Base-by-base conservation (phyloP, 768 basidiomycete species). In the Leccinellum rugosiceps region DNA sequence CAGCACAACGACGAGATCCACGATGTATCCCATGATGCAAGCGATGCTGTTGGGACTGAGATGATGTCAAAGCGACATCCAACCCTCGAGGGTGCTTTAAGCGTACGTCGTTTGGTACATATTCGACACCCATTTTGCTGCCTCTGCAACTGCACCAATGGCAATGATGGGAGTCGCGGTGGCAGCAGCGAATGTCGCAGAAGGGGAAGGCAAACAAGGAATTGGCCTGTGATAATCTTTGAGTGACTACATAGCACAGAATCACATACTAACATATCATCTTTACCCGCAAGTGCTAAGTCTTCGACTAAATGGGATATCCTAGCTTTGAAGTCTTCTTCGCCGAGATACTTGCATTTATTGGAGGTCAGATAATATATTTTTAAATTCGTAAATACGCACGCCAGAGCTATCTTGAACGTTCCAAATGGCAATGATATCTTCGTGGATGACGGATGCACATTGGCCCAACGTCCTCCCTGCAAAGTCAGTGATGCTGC, bases 361-460 rank as follows among this genome's bases (percentile, higher is more conserved):
- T 21, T n/a, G n/a, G 14, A 31, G 17, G 31, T 47, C 45, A 54
- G 32, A 35, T 26, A 26, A 28, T 17, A 2, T 13, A 23, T 34
- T 11, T 25, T 9, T 1, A 15, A 6, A n/a, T 26, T 14, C 4
- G 15, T 11, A 43, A n/a, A 19, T 8, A 56, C 58, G 31, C 44
- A 58, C 58, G 19, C 28, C 49, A 21, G 34, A 56, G 14, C 19
- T 11, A 38, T 58, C 58, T 10, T 46, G 19, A 6, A 56, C 38
- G 15, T 58, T 58, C 58, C 58, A 58, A 6, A 58, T 56, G n/a
- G 41, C 28, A 34, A 58, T 38, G 17, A 58, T 58, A 7, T 58
- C 58, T 26, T 44, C 19, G 8, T 58, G 53, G 43, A 58, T 56
- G 19, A 45, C 25, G n/a, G 53, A 58, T 30, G 50, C 1, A 25